Base-by-base conservation (phyloP, 805 yeast genomes). In the Candida suzukii region DNA sequence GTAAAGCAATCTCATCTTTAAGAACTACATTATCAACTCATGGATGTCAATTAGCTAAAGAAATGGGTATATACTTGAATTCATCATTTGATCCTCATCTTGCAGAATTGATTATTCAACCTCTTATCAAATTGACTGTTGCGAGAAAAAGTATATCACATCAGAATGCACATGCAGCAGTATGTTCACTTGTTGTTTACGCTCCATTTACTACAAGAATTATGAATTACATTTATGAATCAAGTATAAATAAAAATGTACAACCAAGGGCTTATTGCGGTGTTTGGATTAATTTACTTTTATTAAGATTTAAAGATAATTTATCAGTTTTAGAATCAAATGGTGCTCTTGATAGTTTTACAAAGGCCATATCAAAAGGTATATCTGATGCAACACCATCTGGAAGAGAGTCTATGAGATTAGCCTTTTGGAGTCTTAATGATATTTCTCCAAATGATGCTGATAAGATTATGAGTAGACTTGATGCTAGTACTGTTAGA, bases 1-100 rank as follows among this genome's bases (percentile, higher is more conserved):
- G 71, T 40, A 87, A 85, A 49, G 77, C 87, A 0, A 69, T 79
- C 1, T 51, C 70, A 8, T 88, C 98, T 0, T 66, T 93, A 42
- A 69, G 99, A 53, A 93, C 99, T 0, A 84, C 96, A 0, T 67
- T 93, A 18, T 78, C 90, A 1, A 64, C 76, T 2, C 75, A 84
- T 52, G 86, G 88, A 0, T 84, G 95, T 54, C 86, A 81, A 43
- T 58, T 88, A 18, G 67, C 86, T 11, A 86, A 84, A 54, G 98
- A 90, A 46, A 51, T 77, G 31, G 73, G 72, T 2, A 62, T 73
- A 10, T 45, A 58, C 12, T 46, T 73, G n/a, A 63, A 68, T 2
- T 40, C 49, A 6, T 52, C 55, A 16, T 57, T 76, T 40, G 82
- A 76, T 47, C 60, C 66, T 18, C 43, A 56, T 8, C 54, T 78